Evolutionary conservation across 768 basidiomycete genomes (phyloP).

Genomic region (Phaeotremella skinneri): DNA sequence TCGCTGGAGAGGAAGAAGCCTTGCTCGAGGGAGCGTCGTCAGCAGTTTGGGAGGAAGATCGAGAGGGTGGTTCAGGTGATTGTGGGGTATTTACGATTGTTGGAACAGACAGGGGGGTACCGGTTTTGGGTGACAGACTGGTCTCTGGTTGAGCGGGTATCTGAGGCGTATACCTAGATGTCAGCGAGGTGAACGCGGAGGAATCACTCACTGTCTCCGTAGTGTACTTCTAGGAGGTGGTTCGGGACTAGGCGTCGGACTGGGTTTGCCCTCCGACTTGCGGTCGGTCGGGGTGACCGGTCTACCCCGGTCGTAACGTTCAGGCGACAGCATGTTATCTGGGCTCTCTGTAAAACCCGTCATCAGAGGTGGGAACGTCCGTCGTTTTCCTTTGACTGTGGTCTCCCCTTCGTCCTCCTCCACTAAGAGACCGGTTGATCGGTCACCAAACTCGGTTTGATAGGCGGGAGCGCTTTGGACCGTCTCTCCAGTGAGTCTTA

Average conservation of each 20-base stretch:
- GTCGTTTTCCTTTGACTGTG: slow-evolving; percentile 18
- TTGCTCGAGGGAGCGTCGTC: slow-evolving; percentile 8
- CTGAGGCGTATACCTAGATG: too few relatives aligned
- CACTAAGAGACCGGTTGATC: neutral
- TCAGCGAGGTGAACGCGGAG: too few relatives aligned
- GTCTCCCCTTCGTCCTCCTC: slow-evolving; percentile 20
- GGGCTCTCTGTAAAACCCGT: slow-evolving; percentile 7
- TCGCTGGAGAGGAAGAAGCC: slow-evolving; percentile 12
- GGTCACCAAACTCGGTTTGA: slow-evolving; percentile 28
- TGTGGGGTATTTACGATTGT: slow-evolving; percentile 27
- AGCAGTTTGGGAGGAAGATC: slow-evolving; percentile 17
- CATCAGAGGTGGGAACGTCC: slow-evolving; percentile 24
- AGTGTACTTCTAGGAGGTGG: slow-evolving; percentile 34
- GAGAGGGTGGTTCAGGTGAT: neutral
- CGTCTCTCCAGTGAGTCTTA: neutral
- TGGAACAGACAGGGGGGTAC: slow-evolving; percentile 7
- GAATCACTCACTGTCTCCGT: slow-evolving; percentile 33
- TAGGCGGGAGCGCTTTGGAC: slow-evolving; percentile 30
- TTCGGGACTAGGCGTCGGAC: slow-evolving; percentile 35
- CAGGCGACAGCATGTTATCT: slow-evolving; percentile 15
- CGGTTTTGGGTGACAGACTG: neutral
- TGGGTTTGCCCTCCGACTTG: slow-evolving; percentile 12
- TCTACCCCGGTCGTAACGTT: slow-evolving; percentile 7
- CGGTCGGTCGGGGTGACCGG: slow-evolving; percentile 4
- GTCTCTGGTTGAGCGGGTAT: neutral